phyloP scores from a whole-genome alignment of 495 filamentous ascomycete species.

The Aspergillus egyptiacus region DNA sequence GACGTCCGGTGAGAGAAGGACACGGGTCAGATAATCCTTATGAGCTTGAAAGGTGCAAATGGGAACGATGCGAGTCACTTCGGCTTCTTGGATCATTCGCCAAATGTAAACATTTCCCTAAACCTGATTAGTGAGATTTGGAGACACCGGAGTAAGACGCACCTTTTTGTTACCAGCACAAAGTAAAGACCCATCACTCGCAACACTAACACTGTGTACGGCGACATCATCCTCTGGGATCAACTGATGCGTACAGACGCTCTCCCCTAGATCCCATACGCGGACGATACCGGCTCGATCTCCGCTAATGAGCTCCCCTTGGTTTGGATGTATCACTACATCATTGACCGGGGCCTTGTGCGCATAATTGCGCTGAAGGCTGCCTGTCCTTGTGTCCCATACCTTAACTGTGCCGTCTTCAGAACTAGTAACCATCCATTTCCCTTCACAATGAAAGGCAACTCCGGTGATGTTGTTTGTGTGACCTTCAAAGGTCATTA shows the following conservation, averaged over 20 bases:
- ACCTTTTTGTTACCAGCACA: conserved; percentile 93
- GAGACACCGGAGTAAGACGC: conserved; percentile 8
- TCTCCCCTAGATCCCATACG: conserved; percentile 95
- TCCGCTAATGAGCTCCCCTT: conserved; percentile 94
- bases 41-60: conserved; percentile 91
- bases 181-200: conserved; percentile 88
- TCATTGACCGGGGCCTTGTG: conserved; percentile 88
- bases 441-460: conserved; percentile 95
- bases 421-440: conserved; percentile 99
- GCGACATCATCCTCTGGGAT: conserved; percentile 94
- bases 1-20: conserved; percentile 93
- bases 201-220: conserved; percentile 89
- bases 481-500: conserved; percentile 91
- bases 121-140: not conserved
- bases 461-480: conserved; percentile 93
- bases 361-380: conserved; percentile 84
- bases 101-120: conserved; percentile 97
- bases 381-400: conserved; percentile 89
- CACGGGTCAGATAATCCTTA: conserved; percentile 87
- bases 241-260: conserved; percentile 91
- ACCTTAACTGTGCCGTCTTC: conserved; percentile 98
- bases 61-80: conserved; percentile 82
- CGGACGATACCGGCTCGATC: conserved; percentile 89
- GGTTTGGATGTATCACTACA: conserved; percentile 92
- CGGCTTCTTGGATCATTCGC: conserved; percentile 77